Evolutionary conservation across 2,329 filamentous ascomycete genomes (phyloP), one percentile per base, ranked within the genome.

Genomic region (Fusarium sp.): DNA sequence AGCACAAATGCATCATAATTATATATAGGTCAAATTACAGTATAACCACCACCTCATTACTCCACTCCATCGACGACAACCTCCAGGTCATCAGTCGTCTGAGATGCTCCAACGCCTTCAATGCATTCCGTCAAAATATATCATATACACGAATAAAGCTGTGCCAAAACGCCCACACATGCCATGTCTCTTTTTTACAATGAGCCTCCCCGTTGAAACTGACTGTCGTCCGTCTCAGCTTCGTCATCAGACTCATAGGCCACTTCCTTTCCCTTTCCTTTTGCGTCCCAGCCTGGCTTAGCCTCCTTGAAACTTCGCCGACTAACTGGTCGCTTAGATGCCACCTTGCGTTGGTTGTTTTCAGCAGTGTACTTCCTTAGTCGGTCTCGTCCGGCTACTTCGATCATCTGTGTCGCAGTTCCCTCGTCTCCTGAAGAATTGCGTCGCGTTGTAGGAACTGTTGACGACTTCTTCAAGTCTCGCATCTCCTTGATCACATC

Each of bases 401-500:
- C 82, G 24, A 79, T 76, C 29, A 74, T 63, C 15, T 78, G 68
- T 13, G 67, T 64, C 6, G 70, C 67, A 40, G 61, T 75, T 8
- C 78, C 74, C 27, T 80, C 80, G 13, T 85, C 85, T 24, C 81
- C 82, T 4, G 82, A 86, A 11, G 86, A 88, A 70, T 86, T 87
- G 54, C 84, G 82, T 29, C 83, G 81, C 9, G 86, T 86, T 4
- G 84, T 82, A 5, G 83, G 82, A 34, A 80, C 80, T n/a, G 81
- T 83, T 30, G 81, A 83, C 41, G 80, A 82, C 48, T 79, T 81
- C 80, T 84, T 88, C 78, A 88, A 81, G 68, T 89, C 88, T 67
- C 92, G 89, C 78, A 97, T 91, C 79, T 96, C 93, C 67, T 88
- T 89, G 60, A 94, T 88, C n/a, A 97, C 91, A 64, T 97, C 93